Percentiles rank a stretch among this genome's conserved stretches.
Evolutionary conservation across 1,139 yeast species (phyloP).

Genomic region (Pneumocystis canis): DNA sequence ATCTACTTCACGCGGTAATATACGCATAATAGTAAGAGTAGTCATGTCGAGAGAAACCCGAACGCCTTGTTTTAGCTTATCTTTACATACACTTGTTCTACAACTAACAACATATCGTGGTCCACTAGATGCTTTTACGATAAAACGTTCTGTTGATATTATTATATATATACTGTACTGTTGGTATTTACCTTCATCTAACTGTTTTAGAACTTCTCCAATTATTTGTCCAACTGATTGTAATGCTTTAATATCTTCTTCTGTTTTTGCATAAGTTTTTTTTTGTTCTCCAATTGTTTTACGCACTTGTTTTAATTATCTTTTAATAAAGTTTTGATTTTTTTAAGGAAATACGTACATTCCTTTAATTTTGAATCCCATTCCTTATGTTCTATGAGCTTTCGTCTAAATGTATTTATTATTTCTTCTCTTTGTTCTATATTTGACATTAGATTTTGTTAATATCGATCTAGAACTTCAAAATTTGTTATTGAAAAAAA

Average conservation of each 20-base stretch:
- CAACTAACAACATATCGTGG: conserved; percentile 98
- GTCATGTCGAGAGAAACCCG: conserved; percentile 97
- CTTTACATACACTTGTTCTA: conserved; percentile 79
- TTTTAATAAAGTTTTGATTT: not conserved
- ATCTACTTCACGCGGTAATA: conserved; percentile 94
- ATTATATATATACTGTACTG: not conserved
- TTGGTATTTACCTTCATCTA: conserved; percentile 71
- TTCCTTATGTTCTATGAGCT: conserved; percentile 80
- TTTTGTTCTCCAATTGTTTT: not conserved
- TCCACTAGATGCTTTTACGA: conserved; percentile 85
- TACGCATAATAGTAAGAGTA: conserved; percentile 92
- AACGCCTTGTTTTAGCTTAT: conserved; percentile 76
- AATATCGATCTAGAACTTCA: conserved; percentile 23
- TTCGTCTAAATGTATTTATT: conserved; percentile 63
- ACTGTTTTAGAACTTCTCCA: conserved; percentile 91
- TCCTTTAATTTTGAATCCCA: conserved; percentile 89
- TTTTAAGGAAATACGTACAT: conserved; percentile 14
- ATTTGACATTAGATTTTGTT: not conserved
- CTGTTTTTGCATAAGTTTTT: conserved; percentile 42
- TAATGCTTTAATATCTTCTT: conserved; percentile 45
- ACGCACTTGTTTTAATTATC: not conserved
- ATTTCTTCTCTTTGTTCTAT: conserved; percentile 65
- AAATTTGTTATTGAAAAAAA: not conserved
- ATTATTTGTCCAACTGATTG: conserved; percentile 96
- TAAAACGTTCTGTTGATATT: conserved; percentile 26